Evolutionary conservation across 306 rosid species (phyloP), one percentile per base, ranked within the genome.

Genomic region (Vicia villosa): DNA sequence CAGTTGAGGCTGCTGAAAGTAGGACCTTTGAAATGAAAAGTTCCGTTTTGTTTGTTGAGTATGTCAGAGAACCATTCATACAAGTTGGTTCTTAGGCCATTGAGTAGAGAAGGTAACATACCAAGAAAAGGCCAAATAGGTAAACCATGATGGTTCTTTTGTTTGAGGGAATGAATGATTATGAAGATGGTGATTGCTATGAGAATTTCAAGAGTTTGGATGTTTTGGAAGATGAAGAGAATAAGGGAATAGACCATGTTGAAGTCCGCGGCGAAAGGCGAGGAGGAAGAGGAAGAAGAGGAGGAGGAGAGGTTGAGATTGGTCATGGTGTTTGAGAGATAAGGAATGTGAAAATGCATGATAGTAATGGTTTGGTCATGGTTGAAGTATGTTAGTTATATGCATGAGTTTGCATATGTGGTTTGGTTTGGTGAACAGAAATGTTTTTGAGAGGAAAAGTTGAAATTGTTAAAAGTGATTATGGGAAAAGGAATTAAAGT

Each of bases 341-440:
- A 52, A 9, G 82, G 78, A 74, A 64, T 50, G 69, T 24, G 62
- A 19, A 67, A 68, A 36, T 63, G 72, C 73, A 72, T 45, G 32
- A 14, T 14, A 2, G 10, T 22, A 20, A 13, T 65, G 52, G 52
- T 54, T 62, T 63, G 78, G 73, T 76, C 84, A 81, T 76, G 84
- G 74, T 67, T 78, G 81, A 81, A 71, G 80, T 42, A 66, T 60
- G 66, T 60, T 36, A 64, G 66, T 63, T 84, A 81, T 72, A 71
- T 24, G 62, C 24, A 3, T 64, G 56, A 42, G 21, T 73, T 70
- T 57, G 37, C 1, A 12, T 64, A 57, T 62, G 20, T 55, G 3
- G 85, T 79, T 85, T 42, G 66, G 84, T 85, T 91, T 88, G 97
- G 97, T 91, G 87, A 88, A 79, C 97, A 76, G 88, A 91, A 85